Evolutionary conservation across 768 basidiomycete genomes (phyloP).

Genomic region (Solioccasus polychromus): DNA sequence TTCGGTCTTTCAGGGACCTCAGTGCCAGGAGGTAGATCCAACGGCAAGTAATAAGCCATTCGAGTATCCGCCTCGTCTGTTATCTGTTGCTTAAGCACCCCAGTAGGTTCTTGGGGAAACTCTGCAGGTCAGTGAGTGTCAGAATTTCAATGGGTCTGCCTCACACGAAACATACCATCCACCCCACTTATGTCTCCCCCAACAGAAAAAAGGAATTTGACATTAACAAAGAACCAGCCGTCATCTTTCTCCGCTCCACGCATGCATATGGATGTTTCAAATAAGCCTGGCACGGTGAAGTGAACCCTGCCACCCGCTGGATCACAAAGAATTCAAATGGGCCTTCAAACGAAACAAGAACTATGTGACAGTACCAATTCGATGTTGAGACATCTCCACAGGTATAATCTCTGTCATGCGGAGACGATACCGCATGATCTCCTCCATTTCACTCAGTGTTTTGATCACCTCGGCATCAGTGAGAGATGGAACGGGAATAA

Average conservation of each 20-base stretch:
- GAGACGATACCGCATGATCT: constrained; percentile 75
- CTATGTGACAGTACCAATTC: constrained; percentile 49
- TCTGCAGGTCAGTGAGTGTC: constrained; percentile 40
- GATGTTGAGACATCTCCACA: constrained; percentile 71
- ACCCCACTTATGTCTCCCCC: constrained; percentile 71
- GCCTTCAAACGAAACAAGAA: constrained; percentile 12
- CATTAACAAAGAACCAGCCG: constrained; percentile 83
- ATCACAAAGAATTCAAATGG: constrained; percentile 18
- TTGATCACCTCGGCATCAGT: constrained; percentile 63
- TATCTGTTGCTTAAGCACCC: constrained; percentile 62
- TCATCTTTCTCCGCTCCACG: constrained; percentile 66
- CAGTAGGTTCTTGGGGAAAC: constrained; percentile 67
- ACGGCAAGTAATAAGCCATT: constrained; percentile 59
- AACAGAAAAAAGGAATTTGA: constrained; percentile 70
- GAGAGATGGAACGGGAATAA: constrained; percentile 63
- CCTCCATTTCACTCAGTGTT: constrained; percentile 71
- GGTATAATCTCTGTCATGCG: constrained; percentile 79
- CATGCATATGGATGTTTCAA: constrained; percentile 72
- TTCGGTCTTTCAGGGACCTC: constrained; percentile 43
- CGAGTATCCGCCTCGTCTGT: constrained; percentile 71
- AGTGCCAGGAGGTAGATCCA: constrained; percentile 38
- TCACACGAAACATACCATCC: constrained; percentile 47
- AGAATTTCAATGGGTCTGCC: background rate
- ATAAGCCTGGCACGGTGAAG: constrained; percentile 71
- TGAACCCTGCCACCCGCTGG: constrained; percentile 74